Conservation (phyloP, 331 rosid genomes). For the Phaseolus coccineus region DNA sequence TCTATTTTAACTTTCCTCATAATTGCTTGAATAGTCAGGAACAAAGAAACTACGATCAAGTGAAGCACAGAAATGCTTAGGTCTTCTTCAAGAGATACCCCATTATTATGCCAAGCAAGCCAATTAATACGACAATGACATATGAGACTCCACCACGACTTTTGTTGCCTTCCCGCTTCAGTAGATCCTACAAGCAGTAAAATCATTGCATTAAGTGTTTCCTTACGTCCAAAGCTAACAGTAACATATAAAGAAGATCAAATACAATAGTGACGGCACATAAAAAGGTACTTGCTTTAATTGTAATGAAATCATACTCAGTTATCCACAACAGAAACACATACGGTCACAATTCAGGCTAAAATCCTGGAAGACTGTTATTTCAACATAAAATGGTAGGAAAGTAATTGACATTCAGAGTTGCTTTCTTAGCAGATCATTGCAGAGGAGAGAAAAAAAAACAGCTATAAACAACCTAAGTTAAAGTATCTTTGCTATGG, state of each 20-base stretch:
- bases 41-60: slow-evolving; percentile 42
- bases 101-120: slow-evolving; percentile 76
- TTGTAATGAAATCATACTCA: slow-evolving; percentile 16
- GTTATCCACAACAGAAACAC: slow-evolving; percentile 4
- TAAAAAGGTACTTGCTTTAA: slow-evolving; percentile 22
- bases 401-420: slow-evolving; percentile 1
- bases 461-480: neutral
- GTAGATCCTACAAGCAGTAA: slow-evolving; percentile 69
- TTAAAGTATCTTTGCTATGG: neutral
- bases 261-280: slow-evolving; percentile 6
- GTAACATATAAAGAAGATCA: neutral
- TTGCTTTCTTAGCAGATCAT: neutral
- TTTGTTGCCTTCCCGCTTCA: slow-evolving; percentile 72
- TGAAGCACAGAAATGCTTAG: slow-evolving; percentile 46
- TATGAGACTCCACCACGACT: slow-evolving; percentile 68
- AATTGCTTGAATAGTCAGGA: slow-evolving; percentile 56
- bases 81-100: slow-evolving; percentile 82
- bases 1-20: slow-evolving; percentile 60
- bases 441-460: neutral
- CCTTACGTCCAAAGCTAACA: slow-evolving; percentile 17
- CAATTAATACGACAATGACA: slow-evolving; percentile 64
- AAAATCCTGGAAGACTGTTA: slow-evolving; percentile 16
- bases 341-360: neutral
- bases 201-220: slow-evolving; percentile 33
- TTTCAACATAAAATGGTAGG: slow-evolving; percentile 19